These are phyloP conservation scores for Tolypocladium cylindrosporum DNA, from an alignment of 2,329 filamentous ascomycete genomes.

Conservation along the genomic window DNA sequence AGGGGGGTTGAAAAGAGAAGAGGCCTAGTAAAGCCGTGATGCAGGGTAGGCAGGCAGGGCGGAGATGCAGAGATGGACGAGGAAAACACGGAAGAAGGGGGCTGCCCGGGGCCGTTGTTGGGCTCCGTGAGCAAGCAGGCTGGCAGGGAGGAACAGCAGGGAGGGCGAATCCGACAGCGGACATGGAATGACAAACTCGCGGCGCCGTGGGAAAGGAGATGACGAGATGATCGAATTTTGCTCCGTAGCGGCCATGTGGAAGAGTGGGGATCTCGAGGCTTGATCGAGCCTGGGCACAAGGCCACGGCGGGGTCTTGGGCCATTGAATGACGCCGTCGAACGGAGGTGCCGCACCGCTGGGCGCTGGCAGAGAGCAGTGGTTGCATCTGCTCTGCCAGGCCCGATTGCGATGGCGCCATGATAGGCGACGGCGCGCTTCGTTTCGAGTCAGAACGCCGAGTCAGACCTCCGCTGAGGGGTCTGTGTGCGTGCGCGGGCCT, in stretches of 20 bases:
- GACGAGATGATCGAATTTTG: slow-evolving; percentile 19
- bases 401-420: background rate
- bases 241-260: slow-evolving; percentile 15
- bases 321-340: background rate
- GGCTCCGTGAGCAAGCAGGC: background rate
- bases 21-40: background rate
- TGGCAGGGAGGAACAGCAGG: background rate
- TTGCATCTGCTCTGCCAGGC: background rate
- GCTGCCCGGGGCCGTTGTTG: background rate
- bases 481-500: background rate
- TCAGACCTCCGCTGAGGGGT: background rate
- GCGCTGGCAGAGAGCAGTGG: background rate
- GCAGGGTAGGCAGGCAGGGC: background rate
- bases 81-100: slow-evolving; percentile 17
- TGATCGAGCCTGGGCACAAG: slow-evolving; percentile 6
- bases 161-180: slow-evolving; percentile 18
- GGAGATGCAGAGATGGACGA: slow-evolving; percentile 8
- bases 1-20: slow-evolving; percentile 7
- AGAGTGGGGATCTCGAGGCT: slow-evolving; percentile 16
- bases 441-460: background rate
- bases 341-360: background rate
- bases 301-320: background rate
- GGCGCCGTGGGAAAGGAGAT: slow-evolving; percentile 12
- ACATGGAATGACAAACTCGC: slow-evolving; percentile 7
- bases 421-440: background rate